These are phyloP conservation scores for Ilyonectria mors-panacis DNA, from an alignment of 2,329 filamentous ascomycete genomes.

Conservation along the genomic window DNA sequence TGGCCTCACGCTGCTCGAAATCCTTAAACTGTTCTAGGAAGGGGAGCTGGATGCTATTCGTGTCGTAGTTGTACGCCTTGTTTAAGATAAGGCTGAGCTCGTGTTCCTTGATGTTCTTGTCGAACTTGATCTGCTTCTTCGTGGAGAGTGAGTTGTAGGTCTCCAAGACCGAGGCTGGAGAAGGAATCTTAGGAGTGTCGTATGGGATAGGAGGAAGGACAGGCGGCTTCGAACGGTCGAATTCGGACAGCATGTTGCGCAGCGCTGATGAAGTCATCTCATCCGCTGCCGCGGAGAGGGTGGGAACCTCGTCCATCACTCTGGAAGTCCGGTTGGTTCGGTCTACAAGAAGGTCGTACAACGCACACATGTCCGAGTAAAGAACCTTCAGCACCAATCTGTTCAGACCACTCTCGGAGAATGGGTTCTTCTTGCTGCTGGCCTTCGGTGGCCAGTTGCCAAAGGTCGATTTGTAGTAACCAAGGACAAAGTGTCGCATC, in stretches of 20 bases:
- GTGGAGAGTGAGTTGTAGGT: slow-evolving; percentile 75
- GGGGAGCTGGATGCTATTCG: slow-evolving; percentile 68
- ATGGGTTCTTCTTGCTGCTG: slow-evolving; percentile 90
- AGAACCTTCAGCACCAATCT: slow-evolving; percentile 84
- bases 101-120: slow-evolving; percentile 81
- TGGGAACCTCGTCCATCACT: slow-evolving; percentile 76
- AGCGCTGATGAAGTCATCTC: slow-evolving; percentile 79
- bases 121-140: slow-evolving; percentile 82
- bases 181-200: slow-evolving; percentile 85
- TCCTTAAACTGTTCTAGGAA: slow-evolving; percentile 80
- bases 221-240: slow-evolving; percentile 89
- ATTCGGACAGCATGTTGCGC: slow-evolving; percentile 86
- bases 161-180: slow-evolving; percentile 74
- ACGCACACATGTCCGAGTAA: slow-evolving; percentile 86
- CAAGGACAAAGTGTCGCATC: slow-evolving; percentile 81
- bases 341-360: slow-evolving; percentile 93
- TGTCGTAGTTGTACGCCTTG: slow-evolving; percentile 85
- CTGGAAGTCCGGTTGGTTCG: slow-evolving; percentile 83
- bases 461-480: slow-evolving; percentile 73
- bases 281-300: slow-evolving; percentile 68
- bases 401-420: slow-evolving; percentile 89
- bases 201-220: slow-evolving; percentile 94
- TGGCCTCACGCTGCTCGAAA: slow-evolving; percentile 79
- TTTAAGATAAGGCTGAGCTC: slow-evolving; percentile 84
- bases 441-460: slow-evolving; percentile 92